Base-by-base conservation (phyloP, 306 rosid species). In the Trifolium subterraneum region DNA sequence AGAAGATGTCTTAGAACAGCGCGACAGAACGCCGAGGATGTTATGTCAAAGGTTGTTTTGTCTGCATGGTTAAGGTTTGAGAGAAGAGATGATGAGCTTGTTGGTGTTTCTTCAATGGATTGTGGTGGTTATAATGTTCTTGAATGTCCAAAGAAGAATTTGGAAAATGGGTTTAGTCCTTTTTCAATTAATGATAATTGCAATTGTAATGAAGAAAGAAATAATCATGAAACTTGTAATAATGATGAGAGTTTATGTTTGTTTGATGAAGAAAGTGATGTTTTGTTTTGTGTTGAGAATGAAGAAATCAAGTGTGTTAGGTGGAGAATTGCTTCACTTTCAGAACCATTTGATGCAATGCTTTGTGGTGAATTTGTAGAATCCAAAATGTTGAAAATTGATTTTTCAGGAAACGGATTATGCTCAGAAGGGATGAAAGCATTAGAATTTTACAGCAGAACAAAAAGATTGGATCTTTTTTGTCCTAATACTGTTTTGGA, bases 31-130 rank as follows among this genome's bases (percentile, higher is more conserved):
- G 89, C 96, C 7, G 87, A 45, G 29, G 97, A 86, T 79, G 87
- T 81, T 22, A 78, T 75, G 51, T 74, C 92, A 4, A 92, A 89
- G 89, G 87, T 90, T 80, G 93, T 92, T 54, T 78, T 85, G 5
- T 88, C 96, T 8, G 90, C 97, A 1, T 92, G 97, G 97, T 81
- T 89, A 63, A 68, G 90, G 36, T 85, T 71, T 72, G 96, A 89
- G 82, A 87, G 91, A 82, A 89, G 97, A 54, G 96, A 90, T 74
- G 93, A 86, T 80, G 97, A 92, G 79, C 85, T 89, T 42, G 86
- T 71, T 74, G 92, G 86, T 20, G 77, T 80, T 14, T 84, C 80
- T 7, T 67, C 89, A 36, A 59, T 88, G 90, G 92, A 85, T 42
- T 92, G 97, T 77, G 76, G 86, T 63, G 96, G 97, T 8, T 87